These are phyloP conservation scores for Bipolaris cookei DNA, from an alignment of 2,329 filamentous ascomycete species.

Conservation along the genomic window DNA sequence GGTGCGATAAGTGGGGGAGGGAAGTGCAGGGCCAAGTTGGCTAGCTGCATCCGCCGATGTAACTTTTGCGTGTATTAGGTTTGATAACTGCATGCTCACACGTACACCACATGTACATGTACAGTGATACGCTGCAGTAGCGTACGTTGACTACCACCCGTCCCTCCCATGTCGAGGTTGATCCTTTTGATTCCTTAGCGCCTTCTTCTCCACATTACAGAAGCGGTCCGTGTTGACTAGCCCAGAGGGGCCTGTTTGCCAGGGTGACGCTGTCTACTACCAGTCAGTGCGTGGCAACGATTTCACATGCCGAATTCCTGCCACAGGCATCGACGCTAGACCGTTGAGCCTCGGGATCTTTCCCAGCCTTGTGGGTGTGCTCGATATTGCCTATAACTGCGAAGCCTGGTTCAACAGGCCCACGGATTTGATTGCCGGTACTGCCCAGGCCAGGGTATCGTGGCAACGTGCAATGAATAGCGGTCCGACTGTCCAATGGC, in stretches of 20 bases:
- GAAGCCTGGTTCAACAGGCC: conserved; percentile 6
- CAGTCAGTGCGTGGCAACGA: conserved; percentile 4
- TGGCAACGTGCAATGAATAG: background rate
- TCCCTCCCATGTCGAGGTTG: conserved; percentile 2
- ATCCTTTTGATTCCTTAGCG: conserved; percentile 6
- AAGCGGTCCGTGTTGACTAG: conserved; percentile 4
- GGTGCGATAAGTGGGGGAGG: too few relatives aligned
- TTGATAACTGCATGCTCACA: conserved; percentile 13
- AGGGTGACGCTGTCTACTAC: background rate
- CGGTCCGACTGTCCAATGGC: conserved; percentile 6
- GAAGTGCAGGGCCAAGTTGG: background rate
- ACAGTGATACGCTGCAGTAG: conserved; percentile 17
- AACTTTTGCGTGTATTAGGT: conserved; percentile 5
- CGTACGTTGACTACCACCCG: conserved; percentile 15
- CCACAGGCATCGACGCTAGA: conserved; percentile 1
- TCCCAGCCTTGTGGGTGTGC: conserved; percentile 14
- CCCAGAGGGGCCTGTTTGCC: conserved; percentile 4
- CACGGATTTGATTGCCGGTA: conserved; percentile 3
- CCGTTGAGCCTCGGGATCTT: conserved; percentile 24
- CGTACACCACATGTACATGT: conserved; percentile 1
- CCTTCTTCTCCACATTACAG: conserved; percentile 16
- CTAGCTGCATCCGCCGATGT: background rate
- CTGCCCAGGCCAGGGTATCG: conserved; percentile 2
- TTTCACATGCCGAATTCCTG: conserved; percentile 12
- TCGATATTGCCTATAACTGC: conserved; percentile 17